A percentile compares a stretch with the other conserved stretches of the same genome.
Evolutionary conservation across 1,139 yeast genomes (phyloP).

Genomic region (Scheffersomyces stambukii): DNA sequence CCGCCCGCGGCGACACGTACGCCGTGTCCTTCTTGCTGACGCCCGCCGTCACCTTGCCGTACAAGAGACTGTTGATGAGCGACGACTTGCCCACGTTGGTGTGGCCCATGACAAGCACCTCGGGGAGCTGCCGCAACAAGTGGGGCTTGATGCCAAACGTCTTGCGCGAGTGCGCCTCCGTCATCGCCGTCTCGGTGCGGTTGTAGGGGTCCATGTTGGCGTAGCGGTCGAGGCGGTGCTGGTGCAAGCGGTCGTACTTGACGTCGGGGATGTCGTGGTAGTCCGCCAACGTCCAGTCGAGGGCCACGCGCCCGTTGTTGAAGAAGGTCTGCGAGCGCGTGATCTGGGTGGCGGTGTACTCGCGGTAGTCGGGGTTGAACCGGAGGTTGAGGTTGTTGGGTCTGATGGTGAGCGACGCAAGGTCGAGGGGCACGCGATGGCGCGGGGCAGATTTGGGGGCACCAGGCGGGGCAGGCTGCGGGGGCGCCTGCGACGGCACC

Average conservation of each 20-base stretch:
- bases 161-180: slow-evolving; percentile 14
- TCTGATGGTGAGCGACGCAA: background rate
- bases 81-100: slow-evolving; percentile 87
- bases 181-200: slow-evolving; percentile 17
- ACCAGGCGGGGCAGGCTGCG: too few species aligned
- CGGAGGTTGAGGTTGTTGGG: slow-evolving; percentile 8
- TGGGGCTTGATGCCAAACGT: slow-evolving; percentile 31
- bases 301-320: slow-evolving; percentile 35
- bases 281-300: slow-evolving; percentile 59
- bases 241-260: slow-evolving; percentile 28
- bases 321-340: slow-evolving; percentile 33
- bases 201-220: slow-evolving; percentile 16
- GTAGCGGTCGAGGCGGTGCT: slow-evolving; percentile 13
- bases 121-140: slow-evolving; percentile 19
- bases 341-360: slow-evolving; percentile 9
- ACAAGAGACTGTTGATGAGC: slow-evolving; percentile 53
- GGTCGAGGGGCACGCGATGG: too few species aligned
- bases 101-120: slow-evolving; percentile 64
- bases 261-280: slow-evolving; percentile 59
- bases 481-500: too few species aligned
- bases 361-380: background rate
- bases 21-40: slow-evolving; percentile 37
- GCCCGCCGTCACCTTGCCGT: slow-evolving; percentile 19
- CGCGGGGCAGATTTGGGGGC: too few species aligned
- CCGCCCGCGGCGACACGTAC: slow-evolving; percentile 57